Percentiles rank a stretch among this genome's conserved stretches.
Evolutionary conservation across 225 moss, liverwort and hornwort species (phyloP).

Genomic region (Neckera pumila): DNA sequence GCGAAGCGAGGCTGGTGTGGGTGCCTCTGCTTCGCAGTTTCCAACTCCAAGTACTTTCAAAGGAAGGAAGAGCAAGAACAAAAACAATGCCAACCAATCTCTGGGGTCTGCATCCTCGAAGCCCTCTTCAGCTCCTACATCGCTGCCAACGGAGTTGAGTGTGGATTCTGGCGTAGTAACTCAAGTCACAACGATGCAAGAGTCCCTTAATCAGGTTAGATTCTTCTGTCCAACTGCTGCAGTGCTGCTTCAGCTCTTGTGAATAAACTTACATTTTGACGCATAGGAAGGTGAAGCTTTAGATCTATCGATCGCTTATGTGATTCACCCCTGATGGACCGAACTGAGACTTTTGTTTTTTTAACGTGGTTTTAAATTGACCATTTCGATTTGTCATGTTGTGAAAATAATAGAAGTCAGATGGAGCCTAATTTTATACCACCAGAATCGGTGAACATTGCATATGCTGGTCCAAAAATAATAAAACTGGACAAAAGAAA

Average conservation of each 20-base stretch:
- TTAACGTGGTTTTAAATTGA: not conserved
- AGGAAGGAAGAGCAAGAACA: slow-evolving; percentile 80
- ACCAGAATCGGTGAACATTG: not conserved
- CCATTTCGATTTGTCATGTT: not conserved
- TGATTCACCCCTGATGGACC: not conserved
- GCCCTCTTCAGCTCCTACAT: not conserved
- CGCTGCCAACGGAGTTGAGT: slow-evolving; percentile 7
- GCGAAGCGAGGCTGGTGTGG: slow-evolving; percentile 13
- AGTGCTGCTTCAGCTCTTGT: not conserved
- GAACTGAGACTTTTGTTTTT: not conserved
- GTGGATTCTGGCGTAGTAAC: slow-evolving; percentile 26
- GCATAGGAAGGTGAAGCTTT: not conserved
- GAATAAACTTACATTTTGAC: not conserved
- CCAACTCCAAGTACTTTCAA: slow-evolving; percentile 30
- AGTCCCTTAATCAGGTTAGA: slow-evolving; percentile 61
- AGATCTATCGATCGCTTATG: not conserved
- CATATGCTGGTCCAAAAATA: not conserved
- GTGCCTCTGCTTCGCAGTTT: slow-evolving; percentile 17
- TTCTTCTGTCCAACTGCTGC: not conserved
- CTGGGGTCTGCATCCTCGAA: slow-evolving; percentile 13
- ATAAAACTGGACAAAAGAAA: not conserved
- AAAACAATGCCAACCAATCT: slow-evolving; percentile 28
- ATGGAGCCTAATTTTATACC: not conserved
- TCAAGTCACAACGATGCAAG: slow-evolving; percentile 57
- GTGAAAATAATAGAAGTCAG: not conserved